phyloP scores from a whole-genome alignment of 805 yeast species.

The Wickerhamomyces bisporus region DNA sequence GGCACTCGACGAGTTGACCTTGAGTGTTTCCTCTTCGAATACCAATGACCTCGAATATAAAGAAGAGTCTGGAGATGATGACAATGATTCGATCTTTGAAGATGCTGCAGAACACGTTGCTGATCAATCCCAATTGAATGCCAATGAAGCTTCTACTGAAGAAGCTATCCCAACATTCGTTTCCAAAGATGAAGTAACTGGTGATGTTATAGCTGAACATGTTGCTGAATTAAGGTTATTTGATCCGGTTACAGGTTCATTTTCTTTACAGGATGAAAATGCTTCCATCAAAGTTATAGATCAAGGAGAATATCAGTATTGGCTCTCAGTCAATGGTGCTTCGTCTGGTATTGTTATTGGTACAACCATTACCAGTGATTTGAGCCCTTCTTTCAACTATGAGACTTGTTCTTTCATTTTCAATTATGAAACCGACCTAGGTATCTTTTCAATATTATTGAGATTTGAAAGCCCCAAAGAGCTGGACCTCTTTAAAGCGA shows the following conservation, averaged over 20 bases:
- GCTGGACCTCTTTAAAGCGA: slow-evolving; percentile 47
- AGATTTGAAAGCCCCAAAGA: slow-evolving; percentile 40
- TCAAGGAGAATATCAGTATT: slow-evolving; percentile 45
- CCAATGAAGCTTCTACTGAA: neutral
- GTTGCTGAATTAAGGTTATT: slow-evolving; percentile 44
- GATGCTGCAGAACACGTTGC: slow-evolving; percentile 27
- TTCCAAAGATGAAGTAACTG: slow-evolving; percentile 22
- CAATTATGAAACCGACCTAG: slow-evolving; percentile 39
- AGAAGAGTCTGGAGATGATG: slow-evolving; percentile 12
- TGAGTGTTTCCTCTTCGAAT: slow-evolving; percentile 3
- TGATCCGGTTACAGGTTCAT: slow-evolving; percentile 46
- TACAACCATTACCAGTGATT: slow-evolving; percentile 37
- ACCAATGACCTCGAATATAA: neutral
- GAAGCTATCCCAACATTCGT: neutral
- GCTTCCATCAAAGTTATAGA: slow-evolving; percentile 37
- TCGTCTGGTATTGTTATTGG: slow-evolving; percentile 29
- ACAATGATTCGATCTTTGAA: slow-evolving; percentile 26
- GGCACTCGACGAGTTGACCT: slow-evolving; percentile 2
- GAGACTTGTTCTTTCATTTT: slow-evolving; percentile 58
- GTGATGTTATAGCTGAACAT: slow-evolving; percentile 16
- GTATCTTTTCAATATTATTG: slow-evolving; percentile 56
- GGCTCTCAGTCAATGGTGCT: slow-evolving; percentile 39
- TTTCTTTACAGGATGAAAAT: slow-evolving; percentile 35
- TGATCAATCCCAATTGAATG: slow-evolving; percentile 2
- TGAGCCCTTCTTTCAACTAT: slow-evolving; percentile 65